Evolutionary conservation across 2,329 filamentous ascomycete genomes (phyloP), one percentile per base, ranked within the genome.

Genomic region (Lachnellula hyalina): DNA sequence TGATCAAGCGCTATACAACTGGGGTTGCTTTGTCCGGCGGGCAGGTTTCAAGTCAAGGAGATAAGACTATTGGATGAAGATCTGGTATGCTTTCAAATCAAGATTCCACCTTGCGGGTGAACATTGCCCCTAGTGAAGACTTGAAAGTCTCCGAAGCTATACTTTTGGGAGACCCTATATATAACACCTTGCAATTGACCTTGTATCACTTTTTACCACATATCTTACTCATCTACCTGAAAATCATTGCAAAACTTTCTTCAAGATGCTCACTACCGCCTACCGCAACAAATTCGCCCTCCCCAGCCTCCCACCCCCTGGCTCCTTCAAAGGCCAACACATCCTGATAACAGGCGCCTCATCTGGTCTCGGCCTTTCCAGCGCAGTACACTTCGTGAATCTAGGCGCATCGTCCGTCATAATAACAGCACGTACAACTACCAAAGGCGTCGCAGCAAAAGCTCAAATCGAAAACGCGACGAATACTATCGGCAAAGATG

Each of bases 271-370:
- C 15, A 25, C 4, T 25, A 52, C 66, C 23, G 53, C 66, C 23
- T 66, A 59, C 49, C 56, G 56, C 35, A 65, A 66, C 53, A 65
- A 64, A 38, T 65, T 66, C 51, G 44, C 21, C 28, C 60, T 64
- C 8, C 62, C 65, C 19, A 23, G 54, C 5, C 61, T 66, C 36
- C 65, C 66, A 42, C 57, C 63, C 49, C 55, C 59, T 3, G 55
- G 52, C 5, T 55, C 60, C 40, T 66, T 66, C 59, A 51, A 57
- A 36, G 60, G 56, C n/a, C 63, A 72, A 57, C 62, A 62, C 5
- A 62, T 72, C 48, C 62, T 77, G 36, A 66, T 77, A 38, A 76
- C 74, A 1, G 75, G 75, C 17, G 71, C 67, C 8, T 75, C 72
- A 12, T 62, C 65, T 23, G 75, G 74, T 14, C 64, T 77, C 0